phyloP scores from a whole-genome alignment of 306 rosid species.

The Chamaecrista fasciculata region DNA sequence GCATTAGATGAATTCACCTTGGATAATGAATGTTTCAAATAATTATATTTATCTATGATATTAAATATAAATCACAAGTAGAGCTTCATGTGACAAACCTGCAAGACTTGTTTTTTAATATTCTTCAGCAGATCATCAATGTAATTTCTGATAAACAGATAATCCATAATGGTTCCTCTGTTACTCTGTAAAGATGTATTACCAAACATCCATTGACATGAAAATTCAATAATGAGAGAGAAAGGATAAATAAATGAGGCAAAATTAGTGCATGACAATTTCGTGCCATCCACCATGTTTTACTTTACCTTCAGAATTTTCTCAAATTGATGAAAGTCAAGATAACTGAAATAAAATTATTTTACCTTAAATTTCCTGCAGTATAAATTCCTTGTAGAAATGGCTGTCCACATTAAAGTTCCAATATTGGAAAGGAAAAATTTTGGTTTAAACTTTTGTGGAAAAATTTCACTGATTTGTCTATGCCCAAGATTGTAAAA shows the following conservation, averaged over 20 bases:
- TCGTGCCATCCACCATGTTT: not conserved
- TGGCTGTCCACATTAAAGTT: not conserved
- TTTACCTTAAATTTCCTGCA: not conserved
- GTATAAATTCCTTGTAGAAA: not conserved
- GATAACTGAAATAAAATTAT: not conserved
- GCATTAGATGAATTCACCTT: slow-evolving; percentile 3
- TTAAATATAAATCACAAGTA: not conserved
- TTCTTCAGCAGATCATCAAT: slow-evolving; percentile 94
- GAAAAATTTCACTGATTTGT: slow-evolving; percentile 3
- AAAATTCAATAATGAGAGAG: slow-evolving; percentile 21
- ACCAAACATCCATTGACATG: slow-evolving; percentile 26
- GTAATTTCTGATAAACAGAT: slow-evolving; percentile 86
- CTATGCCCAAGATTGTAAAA: not conserved
- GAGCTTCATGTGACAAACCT: slow-evolving; percentile 35
- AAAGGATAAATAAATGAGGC: slow-evolving; percentile 16
- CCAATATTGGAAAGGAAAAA: not conserved
- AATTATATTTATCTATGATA: not conserved
- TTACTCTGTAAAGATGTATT: slow-evolving; percentile 46
- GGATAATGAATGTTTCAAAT: not conserved
- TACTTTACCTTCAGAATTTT: slow-evolving; percentile 81
- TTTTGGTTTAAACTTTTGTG: not conserved
- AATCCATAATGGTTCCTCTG: slow-evolving; percentile 93
- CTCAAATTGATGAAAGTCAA: slow-evolving; percentile 49
- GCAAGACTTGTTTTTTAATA: slow-evolving; percentile 86
- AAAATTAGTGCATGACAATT: slow-evolving; percentile 3